Evolutionary conservation across 305 asterid genomes (phyloP).

Genomic region (Fraxinus xanthoxyloides): DNA sequence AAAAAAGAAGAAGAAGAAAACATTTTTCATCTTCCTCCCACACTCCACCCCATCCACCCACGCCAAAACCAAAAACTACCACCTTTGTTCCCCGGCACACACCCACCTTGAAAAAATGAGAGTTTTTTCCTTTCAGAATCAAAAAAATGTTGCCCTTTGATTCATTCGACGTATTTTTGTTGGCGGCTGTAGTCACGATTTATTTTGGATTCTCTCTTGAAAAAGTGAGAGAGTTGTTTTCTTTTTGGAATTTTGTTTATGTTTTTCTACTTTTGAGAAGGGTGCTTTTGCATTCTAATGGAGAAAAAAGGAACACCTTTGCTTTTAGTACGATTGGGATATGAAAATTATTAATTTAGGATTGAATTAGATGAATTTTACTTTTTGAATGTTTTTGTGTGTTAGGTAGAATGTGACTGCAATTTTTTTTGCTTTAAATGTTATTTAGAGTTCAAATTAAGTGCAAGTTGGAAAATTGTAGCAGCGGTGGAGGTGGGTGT

Average conservation of each 20-base stretch:
- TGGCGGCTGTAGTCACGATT: slow-evolving; percentile 73
- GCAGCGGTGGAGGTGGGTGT: no score
- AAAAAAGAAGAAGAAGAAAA: no score
- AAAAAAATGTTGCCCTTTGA: slow-evolving; percentile 48
- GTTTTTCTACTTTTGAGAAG: neutral
- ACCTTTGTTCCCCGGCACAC: neutral
- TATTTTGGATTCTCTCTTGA: neutral
- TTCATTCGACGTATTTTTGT: slow-evolving; percentile 52
- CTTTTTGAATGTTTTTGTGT: neutral
- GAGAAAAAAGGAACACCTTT: neutral
- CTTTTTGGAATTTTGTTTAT: neutral
- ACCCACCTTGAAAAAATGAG: slow-evolving; percentile 1
- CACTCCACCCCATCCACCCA: no score
- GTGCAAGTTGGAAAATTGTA: neutral
- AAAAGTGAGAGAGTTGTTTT: neutral
- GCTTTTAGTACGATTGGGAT: slow-evolving; percentile 6
- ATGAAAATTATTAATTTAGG: neutral
- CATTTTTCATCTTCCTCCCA: no score
- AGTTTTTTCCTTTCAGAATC: no score
- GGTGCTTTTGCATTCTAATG: neutral
- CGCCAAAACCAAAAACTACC: no score
- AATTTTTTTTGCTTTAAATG: neutral
- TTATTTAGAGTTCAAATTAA: slow-evolving; percentile 16
- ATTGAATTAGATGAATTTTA: slow-evolving; percentile 13
- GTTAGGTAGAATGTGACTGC: neutral